A percentile compares a stretch with the other conserved stretches of the same genome.
phyloP scores from a whole-genome alignment of 495 filamentous ascomycete genomes.

The Podospora tetraspora region DNA sequence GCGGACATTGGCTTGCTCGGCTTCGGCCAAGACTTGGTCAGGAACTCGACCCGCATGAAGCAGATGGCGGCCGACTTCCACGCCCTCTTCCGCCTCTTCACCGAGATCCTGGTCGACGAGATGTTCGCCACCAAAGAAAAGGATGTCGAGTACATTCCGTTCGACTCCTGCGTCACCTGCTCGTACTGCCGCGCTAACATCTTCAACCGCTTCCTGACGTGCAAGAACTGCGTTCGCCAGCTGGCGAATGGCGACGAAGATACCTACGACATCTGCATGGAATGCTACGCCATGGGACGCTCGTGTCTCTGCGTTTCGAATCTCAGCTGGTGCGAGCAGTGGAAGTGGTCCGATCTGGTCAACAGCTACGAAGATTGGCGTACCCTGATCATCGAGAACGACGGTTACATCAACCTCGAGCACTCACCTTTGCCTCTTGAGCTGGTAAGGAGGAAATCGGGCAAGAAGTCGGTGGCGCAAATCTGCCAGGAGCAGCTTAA shows the following conservation, averaged over 20 bases:
- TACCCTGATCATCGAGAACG: slow-evolving; percentile 61
- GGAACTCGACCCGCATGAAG: slow-evolving; percentile 53
- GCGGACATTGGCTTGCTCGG: slow-evolving; percentile 37
- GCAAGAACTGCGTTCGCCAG: slow-evolving; percentile 64
- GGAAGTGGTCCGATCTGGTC: slow-evolving; percentile 70
- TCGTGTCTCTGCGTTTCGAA: slow-evolving; percentile 82
- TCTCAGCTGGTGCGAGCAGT: slow-evolving; percentile 89
- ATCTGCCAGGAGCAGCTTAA: slow-evolving; percentile 84
- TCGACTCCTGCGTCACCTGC: slow-evolving; percentile 86
- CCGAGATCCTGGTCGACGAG: slow-evolving; percentile 73
- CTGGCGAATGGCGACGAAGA: slow-evolving; percentile 60
- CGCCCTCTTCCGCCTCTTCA: slow-evolving; percentile 68
- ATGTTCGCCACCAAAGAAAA: slow-evolving; percentile 66
- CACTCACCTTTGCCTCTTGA: slow-evolving; percentile 59
- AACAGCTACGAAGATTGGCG: slow-evolving; percentile 80
- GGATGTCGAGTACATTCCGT: slow-evolving; percentile 64
- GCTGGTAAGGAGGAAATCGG: slow-evolving; percentile 54
- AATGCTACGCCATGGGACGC: slow-evolving; percentile 90
- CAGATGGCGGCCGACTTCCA: slow-evolving; percentile 74
- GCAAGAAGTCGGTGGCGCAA: slow-evolving; percentile 74
- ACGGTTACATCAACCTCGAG: slow-evolving; percentile 53
- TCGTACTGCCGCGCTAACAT: slow-evolving; percentile 95
- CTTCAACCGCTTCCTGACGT: slow-evolving; percentile 94
- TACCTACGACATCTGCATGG: slow-evolving; percentile 92
- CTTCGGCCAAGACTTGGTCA: slow-evolving; percentile 41